Base-by-base conservation (phyloP, 441 rosid genomes). In the Corymbia calophylla region DNA sequence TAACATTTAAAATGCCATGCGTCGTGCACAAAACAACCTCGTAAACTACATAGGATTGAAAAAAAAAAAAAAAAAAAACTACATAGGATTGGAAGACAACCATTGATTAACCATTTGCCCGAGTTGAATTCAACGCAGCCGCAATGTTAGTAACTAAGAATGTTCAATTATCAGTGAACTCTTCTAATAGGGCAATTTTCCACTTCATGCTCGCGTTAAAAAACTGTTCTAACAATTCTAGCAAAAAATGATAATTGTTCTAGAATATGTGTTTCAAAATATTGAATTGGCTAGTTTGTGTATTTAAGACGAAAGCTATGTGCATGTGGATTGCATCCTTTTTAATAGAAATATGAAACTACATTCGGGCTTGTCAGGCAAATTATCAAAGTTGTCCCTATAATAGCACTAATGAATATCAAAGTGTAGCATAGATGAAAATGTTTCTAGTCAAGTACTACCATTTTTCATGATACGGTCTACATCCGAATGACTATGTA, bases 381-480 rank as follows among this genome's bases (percentile, higher is more conserved):
- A 18, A 35, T 5, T 32, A 35, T 35, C 27, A 16, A 70, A 70
- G 15, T 18, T 18, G 0, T 18, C 48, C 48, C 48, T 7, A 35
- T 5, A 18, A 70, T 19, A 3, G 7, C 25, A 19, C 27, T 70
- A 1, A 0, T 18, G 19, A 35, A 32, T 32, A 18, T 66, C 64
- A 58, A 31, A 66, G 23, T 31, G 23, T 4, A 66, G 1, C 35
- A n/a, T 8, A 66, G 12, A 70, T 70, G 9, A 4, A 19, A 17
- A 35, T 70, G 14, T 70, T 35, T 18, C 1, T 2, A 35, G 48
- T 14, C 0, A 2, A 35, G 21, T 9, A 4, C 8, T 18, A 0
- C 4, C 8, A 32, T 68, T 68, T 32, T 68, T 19, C 12, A 18
- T 32, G 12, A 9, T 39, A 32, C 25, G 0, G 3, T 0, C 7